Evolutionary conservation across 108 stramenopile species (phyloP).

Genomic region (Cyclostephanos invisitatus): DNA sequence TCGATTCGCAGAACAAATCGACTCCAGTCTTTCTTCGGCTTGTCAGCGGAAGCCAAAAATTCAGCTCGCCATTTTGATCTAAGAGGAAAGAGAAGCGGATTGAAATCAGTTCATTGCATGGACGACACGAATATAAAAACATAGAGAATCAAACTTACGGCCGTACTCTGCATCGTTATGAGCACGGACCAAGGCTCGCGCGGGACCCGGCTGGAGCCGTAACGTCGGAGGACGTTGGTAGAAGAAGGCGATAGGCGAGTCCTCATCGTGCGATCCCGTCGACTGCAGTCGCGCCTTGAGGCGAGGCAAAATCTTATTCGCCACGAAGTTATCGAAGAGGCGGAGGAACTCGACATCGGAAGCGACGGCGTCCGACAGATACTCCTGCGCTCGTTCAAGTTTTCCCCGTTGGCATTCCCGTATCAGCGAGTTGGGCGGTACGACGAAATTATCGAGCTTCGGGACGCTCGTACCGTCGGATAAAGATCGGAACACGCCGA

Average conservation of each 20-base stretch:
- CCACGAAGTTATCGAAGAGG: conserved; percentile 76
- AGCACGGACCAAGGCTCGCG: conserved; percentile 67
- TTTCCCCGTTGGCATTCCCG: conserved; percentile 65
- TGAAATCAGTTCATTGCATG: background rate
- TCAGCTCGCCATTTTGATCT: conserved; percentile 87
- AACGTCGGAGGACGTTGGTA: conserved; percentile 89
- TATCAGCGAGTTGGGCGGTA: conserved; percentile 62
- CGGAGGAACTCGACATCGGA: conserved; percentile 61
- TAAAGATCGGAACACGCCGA: conserved; percentile 48
- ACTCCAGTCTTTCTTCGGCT: conserved; percentile 63
- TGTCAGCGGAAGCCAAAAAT: conserved; percentile 90
- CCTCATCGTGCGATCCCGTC: conserved; percentile 15
- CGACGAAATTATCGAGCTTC: conserved; percentile 70
- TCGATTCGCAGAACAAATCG: conserved; percentile 74
- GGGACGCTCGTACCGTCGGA: conserved; percentile 18
- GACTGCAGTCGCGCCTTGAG: conserved; percentile 60
- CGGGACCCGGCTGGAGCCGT: conserved; percentile 88
- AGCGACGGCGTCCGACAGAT: conserved; percentile 67
- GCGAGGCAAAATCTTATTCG: conserved; percentile 61
- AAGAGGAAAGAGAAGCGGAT: background rate
- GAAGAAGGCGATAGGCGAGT: conserved; percentile 62
- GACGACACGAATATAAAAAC: background rate
- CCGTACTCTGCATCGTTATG: conserved; percentile 90
- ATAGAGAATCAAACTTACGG: conserved; percentile 24
- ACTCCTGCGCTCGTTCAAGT: conserved; percentile 72